Conservation (phyloP, 2,329 filamentous ascomycete genomes). For the Dactylellina leptospora region DNA sequence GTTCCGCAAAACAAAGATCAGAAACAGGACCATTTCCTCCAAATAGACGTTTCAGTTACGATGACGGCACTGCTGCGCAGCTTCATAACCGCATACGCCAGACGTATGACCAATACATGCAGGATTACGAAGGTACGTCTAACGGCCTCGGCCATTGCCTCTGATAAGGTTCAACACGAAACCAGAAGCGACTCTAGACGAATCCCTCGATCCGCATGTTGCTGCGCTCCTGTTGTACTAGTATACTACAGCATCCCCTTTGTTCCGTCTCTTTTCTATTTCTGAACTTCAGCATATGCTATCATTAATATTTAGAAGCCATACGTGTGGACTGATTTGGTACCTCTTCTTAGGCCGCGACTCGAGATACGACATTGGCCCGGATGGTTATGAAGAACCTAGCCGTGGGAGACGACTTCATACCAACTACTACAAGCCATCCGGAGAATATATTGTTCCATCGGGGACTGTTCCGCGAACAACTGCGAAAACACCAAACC, state of each 20-base stretch:
- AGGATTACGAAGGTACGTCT: slow-evolving; percentile 53
- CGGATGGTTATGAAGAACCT: slow-evolving; percentile 27
- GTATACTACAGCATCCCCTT: no score
- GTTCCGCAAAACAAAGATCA: slow-evolving; percentile 14
- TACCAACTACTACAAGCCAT: slow-evolving; percentile 27
- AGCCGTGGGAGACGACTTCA: slow-evolving; percentile 23
- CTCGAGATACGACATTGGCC: slow-evolving; percentile 23
- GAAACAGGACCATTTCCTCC: slow-evolving; percentile 7
- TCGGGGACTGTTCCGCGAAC: slow-evolving; percentile 21
- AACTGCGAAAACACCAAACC: slow-evolving; percentile 40
- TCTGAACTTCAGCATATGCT: not conserved
- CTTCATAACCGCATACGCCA: slow-evolving; percentile 23
- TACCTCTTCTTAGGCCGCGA: slow-evolving; percentile 22
- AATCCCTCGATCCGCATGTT: slow-evolving; percentile 52
- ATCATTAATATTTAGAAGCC: slow-evolving; percentile 20
- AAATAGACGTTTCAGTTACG: slow-evolving; percentile 45
- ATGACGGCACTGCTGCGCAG: slow-evolving; percentile 31
- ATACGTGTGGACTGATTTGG: slow-evolving; percentile 53
- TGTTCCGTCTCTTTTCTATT: not conserved
- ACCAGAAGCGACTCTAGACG: slow-evolving; percentile 54
- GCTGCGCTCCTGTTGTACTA: slow-evolving; percentile 37
- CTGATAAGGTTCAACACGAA: slow-evolving; percentile 54
- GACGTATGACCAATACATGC: slow-evolving; percentile 40
- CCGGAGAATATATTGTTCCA: slow-evolving; percentile 35
- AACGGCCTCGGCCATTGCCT: slow-evolving; percentile 46